Evolutionary conservation across 176 grass and related monocot species (phyloP).

Genomic region (Musa schizocarpa): DNA sequence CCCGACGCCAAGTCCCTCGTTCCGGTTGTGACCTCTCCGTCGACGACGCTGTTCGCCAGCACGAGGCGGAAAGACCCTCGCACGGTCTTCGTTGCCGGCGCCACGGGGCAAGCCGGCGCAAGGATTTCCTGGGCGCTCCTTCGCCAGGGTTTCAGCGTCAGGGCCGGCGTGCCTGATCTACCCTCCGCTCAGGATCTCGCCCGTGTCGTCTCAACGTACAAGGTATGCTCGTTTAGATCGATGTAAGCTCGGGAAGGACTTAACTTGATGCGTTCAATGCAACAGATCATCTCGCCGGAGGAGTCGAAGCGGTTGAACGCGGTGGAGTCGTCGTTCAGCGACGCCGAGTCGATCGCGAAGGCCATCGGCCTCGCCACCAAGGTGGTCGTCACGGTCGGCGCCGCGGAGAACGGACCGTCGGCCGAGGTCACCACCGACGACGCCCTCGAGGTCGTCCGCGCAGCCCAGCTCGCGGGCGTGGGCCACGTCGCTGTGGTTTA

Average conservation of each 20-base stretch:
- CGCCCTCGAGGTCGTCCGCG: constrained; percentile 76
- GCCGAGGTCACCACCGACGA: constrained; percentile 25
- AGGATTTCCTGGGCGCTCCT: constrained; percentile 71
- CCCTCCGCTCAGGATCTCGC: constrained; percentile 53
- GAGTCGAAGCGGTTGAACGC: constrained; percentile 74
- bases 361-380: constrained; percentile 79
- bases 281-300: constrained; percentile 54
- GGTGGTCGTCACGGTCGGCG: constrained; percentile 75
- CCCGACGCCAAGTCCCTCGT: constrained; percentile 48
- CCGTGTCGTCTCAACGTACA: constrained; percentile 48
- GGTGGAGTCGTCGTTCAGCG: constrained; percentile 49
- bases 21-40: constrained; percentile 37
- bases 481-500: constrained; percentile 67
- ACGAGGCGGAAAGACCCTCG: constrained; percentile 57
- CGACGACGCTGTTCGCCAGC: constrained; percentile 32
- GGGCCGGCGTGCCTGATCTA: too few species aligned
- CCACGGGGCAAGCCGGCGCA: constrained; percentile 64
- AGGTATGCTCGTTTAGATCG: constrained; percentile 11
- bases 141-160: constrained; percentile 61
- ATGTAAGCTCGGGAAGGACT: too few species aligned
- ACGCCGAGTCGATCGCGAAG: constrained; percentile 79
- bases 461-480: constrained; percentile 69
- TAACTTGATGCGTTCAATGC: background rate
- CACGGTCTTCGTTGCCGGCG: constrained; percentile 75
- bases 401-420: constrained; percentile 46